Percentiles rank a stretch among this genome's conserved stretches.
Evolutionary conservation across 495 filamentous ascomycete species (phyloP).

Genomic region (Massariosphaeria phaeospora): DNA sequence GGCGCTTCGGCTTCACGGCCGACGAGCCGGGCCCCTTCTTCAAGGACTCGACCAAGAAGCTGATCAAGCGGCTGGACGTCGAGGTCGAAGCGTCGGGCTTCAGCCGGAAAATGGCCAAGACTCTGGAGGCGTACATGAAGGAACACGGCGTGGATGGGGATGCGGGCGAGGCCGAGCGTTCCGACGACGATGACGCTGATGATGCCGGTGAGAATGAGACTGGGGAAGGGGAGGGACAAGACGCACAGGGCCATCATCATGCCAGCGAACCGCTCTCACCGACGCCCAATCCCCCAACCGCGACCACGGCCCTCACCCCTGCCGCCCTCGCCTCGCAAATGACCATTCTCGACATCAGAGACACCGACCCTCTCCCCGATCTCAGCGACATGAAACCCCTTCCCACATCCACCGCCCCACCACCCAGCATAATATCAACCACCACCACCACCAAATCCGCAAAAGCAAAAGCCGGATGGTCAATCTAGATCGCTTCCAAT

Average conservation of each 20-base stretch:
- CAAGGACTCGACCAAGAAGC: conserved; percentile 69
- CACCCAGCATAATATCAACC: not conserved
- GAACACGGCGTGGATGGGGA: conserved; percentile 60
- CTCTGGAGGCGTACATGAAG: conserved; percentile 83
- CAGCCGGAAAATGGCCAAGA: conserved; percentile 90
- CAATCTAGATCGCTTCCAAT: conserved; percentile 10
- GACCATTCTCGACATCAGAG: conserved; percentile 26
- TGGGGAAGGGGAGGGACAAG: not conserved
- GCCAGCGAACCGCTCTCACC: not conserved
- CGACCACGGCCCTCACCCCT: not conserved
- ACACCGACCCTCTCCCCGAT: conserved; percentile 24
- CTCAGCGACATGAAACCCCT: conserved; percentile 15
- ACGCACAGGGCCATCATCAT: not conserved
- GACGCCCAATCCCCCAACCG: not conserved
- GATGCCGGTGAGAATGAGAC: conserved; percentile 1
- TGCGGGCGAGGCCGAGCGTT: conserved; percentile 39
- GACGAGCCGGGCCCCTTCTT: conserved; percentile 82
- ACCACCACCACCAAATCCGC: conserved; percentile 23
- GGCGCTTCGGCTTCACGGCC: conserved; percentile 80
- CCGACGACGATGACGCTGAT: conserved; percentile 28
- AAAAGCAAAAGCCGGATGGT: conserved; percentile 31
- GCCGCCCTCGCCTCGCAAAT: conserved; percentile 13
- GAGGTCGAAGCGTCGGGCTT: conserved; percentile 91
- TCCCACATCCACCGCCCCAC: not conserved
- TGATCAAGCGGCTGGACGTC: conserved; percentile 60